These are phyloP conservation scores for Hygrocybe punicea DNA, from an alignment of 768 basidiomycete species.

Conservation along the genomic window DNA sequence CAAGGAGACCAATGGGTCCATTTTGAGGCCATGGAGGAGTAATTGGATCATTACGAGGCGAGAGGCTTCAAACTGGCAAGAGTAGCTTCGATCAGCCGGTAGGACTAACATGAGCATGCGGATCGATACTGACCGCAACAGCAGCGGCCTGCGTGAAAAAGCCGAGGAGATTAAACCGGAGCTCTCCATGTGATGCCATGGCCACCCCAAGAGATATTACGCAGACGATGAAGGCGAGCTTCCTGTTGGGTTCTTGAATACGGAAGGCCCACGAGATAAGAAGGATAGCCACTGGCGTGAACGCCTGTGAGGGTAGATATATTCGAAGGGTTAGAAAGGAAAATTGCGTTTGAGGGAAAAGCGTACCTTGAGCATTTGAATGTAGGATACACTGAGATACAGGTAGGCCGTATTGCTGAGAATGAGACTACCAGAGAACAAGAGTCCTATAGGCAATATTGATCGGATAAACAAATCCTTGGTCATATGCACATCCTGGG, in stretches of 20 bases:
- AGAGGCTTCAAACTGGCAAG: conserved; percentile 78
- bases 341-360: not conserved
- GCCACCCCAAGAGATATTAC: conserved; percentile 92
- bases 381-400: conserved; percentile 87
- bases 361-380: conserved; percentile 90
- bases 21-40: conserved; percentile 90
- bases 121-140: conserved; percentile 60
- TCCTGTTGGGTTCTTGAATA: conserved; percentile 81
- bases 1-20: conserved; percentile 93
- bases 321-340: not conserved
- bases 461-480: conserved; percentile 74
- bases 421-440: conserved; percentile 90
- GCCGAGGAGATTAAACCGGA: conserved; percentile 79
- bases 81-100: not conserved
- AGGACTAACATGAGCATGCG: not conserved
- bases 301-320: conserved; percentile 54
- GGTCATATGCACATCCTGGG: conserved; percentile 75
- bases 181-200: conserved; percentile 84
- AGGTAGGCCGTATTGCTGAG: conserved; percentile 92
- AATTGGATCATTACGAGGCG: conserved; percentile 96
- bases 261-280: conserved; percentile 91
- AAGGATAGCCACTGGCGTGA: conserved; percentile 84
- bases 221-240: conserved; percentile 75
- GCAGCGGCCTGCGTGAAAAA: conserved; percentile 87
- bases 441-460: conserved; percentile 88